Evolutionary conservation across 2,329 filamentous ascomycete genomes (phyloP), one percentile per base, ranked within the genome.

Genomic region (Hymenoscyphus occultus): DNA sequence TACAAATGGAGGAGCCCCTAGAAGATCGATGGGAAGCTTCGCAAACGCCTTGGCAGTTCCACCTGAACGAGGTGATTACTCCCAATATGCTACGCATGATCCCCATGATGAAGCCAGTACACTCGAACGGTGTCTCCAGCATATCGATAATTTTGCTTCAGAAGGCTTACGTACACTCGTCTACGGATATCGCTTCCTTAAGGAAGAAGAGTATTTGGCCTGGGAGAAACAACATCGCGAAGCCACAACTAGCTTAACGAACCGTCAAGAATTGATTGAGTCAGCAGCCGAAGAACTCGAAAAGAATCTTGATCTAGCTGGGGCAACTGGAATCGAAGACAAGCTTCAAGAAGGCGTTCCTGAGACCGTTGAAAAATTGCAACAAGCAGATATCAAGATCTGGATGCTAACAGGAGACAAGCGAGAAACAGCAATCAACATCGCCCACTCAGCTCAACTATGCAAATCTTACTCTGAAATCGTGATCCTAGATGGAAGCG

Each of bases 341-440:
- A 96, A 95, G 76, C 82, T 97, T 28, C 93, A 97, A 75, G 85
- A 89, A 62, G 93, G 93, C 7, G 93, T 97, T 13, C 54, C 59
- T 1, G 59, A 65, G 42, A 65, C 63, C 0, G 61, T 65, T 32
- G 60, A 61, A 32, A 65, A 65, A n/a, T 57, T 65, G 19, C 63
- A 65, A 40, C 22, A 45, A 40, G 63, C 63, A 31, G 56, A 62
- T 45, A 65, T 65, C 56, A 92, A 92, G 76, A 86, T 97, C 67
- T 97, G 93, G 93, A 97, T 97, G 93, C 81, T 97, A 54, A 97
- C 93, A 0, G 93, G 93, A 32, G 93, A 97, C 76, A 96, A 96
- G 77, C 85, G 92, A 45, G 93, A 96, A 78, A 96, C 92, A 0
- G 92, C 92, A 40, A 94, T 96, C 78, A 96, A 96, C 72, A 94